Evolutionary conservation across 345 rosid species (phyloP).

Genomic region (Euphorbia peplus): DNA sequence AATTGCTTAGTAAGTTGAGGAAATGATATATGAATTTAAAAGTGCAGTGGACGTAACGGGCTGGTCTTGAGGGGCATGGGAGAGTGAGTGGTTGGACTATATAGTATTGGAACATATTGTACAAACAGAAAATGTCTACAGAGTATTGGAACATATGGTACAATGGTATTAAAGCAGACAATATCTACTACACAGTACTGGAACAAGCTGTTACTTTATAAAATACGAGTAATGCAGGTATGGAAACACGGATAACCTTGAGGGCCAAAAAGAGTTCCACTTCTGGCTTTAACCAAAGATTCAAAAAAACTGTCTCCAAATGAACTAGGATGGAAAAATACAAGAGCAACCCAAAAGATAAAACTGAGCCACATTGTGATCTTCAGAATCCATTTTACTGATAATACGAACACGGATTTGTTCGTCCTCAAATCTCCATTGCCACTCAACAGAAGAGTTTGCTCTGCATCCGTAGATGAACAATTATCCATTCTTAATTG

Average conservation of each 20-base stretch:
- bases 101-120: too few relatives aligned
- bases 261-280: conserved; percentile 40
- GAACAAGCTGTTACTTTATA: too few relatives aligned
- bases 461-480: conserved; percentile 26
- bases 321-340: conserved; percentile 49
- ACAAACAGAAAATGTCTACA: too few relatives aligned
- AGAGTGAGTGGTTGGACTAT: too few relatives aligned
- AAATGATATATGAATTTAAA: too few relatives aligned
- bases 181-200: too few relatives aligned
- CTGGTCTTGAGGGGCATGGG: too few relatives aligned
- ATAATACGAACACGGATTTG: conserved; percentile 30
- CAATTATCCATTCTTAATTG: conserved; percentile 34
- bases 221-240: not conserved
- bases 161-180: too few relatives aligned
- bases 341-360: conserved; percentile 49
- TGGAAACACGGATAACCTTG: conserved; percentile 56
- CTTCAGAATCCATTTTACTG: conserved; percentile 47
- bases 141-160: too few relatives aligned
- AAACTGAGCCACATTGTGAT: conserved; percentile 47
- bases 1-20: not conserved
- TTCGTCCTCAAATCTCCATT: conserved; percentile 8
- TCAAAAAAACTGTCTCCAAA: conserved; percentile 32
- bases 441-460: conserved; percentile 23
- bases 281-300: conserved; percentile 31
- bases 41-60: too few relatives aligned